These are phyloP conservation scores for Lasiosphaeria miniovina DNA, from an alignment of 495 filamentous ascomycete species.

Conservation along the genomic window DNA sequence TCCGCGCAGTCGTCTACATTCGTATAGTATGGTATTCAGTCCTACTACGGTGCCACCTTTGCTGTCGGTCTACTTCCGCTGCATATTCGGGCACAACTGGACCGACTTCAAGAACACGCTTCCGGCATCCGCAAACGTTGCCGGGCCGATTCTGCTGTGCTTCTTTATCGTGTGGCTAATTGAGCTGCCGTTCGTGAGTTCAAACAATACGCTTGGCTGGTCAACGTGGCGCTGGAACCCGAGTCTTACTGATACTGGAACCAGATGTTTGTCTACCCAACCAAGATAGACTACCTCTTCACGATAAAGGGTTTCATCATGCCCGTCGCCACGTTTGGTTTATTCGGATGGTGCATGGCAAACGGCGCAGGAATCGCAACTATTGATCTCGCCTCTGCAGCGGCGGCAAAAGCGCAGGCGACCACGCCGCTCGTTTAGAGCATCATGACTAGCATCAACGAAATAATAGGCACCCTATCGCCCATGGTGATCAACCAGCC, in stretches of 20 bases:
- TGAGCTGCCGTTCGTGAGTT: neutral
- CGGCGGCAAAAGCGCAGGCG: neutral
- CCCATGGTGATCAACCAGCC: neutral
- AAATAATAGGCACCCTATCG: neutral
- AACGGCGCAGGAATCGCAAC: neutral
- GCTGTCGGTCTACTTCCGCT: neutral
- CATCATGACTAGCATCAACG: neutral
- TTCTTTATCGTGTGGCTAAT: neutral
- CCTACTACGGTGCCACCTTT: neutral
- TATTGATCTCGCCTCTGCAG: neutral
- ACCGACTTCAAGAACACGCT: neutral
- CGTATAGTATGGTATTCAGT: neutral
- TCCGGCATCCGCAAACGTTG: neutral
- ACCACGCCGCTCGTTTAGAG: neutral
- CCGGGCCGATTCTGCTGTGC: neutral
- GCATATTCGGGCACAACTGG: neutral
- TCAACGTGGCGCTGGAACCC: too few relatives aligned
- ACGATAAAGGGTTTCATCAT: neutral
- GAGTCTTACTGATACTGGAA: neutral
- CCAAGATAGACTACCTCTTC: neutral
- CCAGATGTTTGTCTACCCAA: neutral
- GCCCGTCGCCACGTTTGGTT: neutral
- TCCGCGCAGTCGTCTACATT: neutral
- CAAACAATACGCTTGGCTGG: too few relatives aligned
- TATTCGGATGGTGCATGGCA: neutral